Percentiles rank a stretch among this genome's conserved stretches.
phyloP scores from a whole-genome alignment of 345 rosid species.

The Euphorbia peplus region DNA sequence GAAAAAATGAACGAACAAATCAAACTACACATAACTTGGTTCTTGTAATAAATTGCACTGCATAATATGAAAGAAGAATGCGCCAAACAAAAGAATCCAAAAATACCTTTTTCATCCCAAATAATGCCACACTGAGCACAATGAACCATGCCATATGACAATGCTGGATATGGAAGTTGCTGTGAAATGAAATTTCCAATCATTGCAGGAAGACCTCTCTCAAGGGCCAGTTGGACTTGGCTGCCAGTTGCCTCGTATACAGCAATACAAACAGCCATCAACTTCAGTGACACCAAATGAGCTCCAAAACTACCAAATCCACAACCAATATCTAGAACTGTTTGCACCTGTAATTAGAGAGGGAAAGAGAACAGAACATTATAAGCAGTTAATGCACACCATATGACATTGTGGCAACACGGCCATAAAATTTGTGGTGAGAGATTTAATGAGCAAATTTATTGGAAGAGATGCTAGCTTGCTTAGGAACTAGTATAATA shows the following conservation, averaged over 20 bases:
- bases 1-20: background rate
- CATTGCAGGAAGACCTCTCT: conserved; percentile 99
- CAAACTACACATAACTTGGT: conserved; percentile 1
- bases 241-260: conserved; percentile 93
- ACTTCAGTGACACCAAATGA: conserved; percentile 70
- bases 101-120: conserved; percentile 88
- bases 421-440: background rate
- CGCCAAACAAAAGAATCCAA: background rate
- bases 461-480: conserved; percentile 1
- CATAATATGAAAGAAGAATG: background rate
- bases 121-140: conserved; percentile 89
- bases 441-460: background rate
- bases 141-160: conserved; percentile 94
- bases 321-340: conserved; percentile 87
- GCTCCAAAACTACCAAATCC: conserved; percentile 99
- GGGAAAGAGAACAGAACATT: conserved; percentile 5
- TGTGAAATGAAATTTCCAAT: conserved; percentile 78
- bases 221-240: conserved; percentile 94
- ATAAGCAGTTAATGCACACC: background rate
- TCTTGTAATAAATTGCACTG: background rate
- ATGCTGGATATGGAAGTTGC: conserved; percentile 84
- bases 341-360: conserved; percentile 50
- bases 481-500: conserved; percentile 7
- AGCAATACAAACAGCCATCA: conserved; percentile 87
- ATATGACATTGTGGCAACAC: background rate